Base-by-base conservation (phyloP, 192 early-diverging fungal species). In the Backusella sp. region DNA sequence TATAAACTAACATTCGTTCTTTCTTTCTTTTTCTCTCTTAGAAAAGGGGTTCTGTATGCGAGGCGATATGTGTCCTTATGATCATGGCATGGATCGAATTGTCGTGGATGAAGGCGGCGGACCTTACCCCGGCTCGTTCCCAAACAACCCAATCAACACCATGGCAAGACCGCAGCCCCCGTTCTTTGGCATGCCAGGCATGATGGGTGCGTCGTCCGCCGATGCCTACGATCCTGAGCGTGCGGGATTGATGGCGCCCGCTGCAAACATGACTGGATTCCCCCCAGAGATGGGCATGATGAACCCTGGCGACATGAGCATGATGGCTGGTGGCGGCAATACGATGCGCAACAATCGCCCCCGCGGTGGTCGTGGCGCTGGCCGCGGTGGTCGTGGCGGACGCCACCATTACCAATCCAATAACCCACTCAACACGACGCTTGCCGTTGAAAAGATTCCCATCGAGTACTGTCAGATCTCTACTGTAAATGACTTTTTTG, bases 371-470 rank as follows among this genome's bases (percentile, higher is more conserved):
- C 80, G 90, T 66, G 86, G 90, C 2, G 77, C 83, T 42, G 76
- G 88, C 44, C 84, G 85, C 34, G 77, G 82, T 12, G 44, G 85
- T 4, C 76, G 81, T n/a, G 77, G 79, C 68, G 83, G 84, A 7
- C 84, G 84, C 66, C 80, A 78, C 37, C 52, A 67, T 37, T 53
- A 56, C 34, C 77, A 68, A 1, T 73, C 74, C 34, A 49, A 66
- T 8, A 75, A 73, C 30, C 74, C 76, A n/a, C 46, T 72, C 36
- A 85, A 83, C 76, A 90, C 86, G 68, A 90, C 80, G 0, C 74
- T 95, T 4, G 86, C 88, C 15, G 90, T 95, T 21, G 92, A 95
- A 62, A 92, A 93, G 74, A 94, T 96, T 68, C 94, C 94, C 23
- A 39, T 69, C 12, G 93, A 94, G 77, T 75, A 73, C 69, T 90